A percentile compares a stretch with the other conserved stretches of the same genome.
Conservation (phyloP, 345 rosid genomes). For the Durio zibethinus region DNA sequence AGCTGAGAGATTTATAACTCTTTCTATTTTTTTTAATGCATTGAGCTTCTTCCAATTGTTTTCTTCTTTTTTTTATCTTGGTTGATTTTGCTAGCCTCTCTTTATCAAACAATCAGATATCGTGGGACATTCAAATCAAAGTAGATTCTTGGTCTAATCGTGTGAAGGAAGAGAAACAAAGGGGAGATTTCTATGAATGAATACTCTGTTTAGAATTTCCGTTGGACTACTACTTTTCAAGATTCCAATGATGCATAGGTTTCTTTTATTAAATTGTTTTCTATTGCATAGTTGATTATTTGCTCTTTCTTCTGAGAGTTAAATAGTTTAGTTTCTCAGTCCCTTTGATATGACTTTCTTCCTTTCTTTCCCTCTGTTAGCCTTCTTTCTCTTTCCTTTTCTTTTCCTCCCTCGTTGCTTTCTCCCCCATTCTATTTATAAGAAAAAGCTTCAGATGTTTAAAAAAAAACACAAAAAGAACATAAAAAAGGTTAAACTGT, state of each 20-base stretch:
- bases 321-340: not conserved
- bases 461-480: no score
- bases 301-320: not conserved
- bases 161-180: slow-evolving; percentile 4
- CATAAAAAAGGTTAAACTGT: no score
- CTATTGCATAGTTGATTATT: not conserved
- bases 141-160: not conserved
- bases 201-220: not conserved
- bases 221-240: not conserved
- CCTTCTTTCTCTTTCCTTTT: no score
- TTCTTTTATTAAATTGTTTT: not conserved
- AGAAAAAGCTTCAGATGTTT: no score
- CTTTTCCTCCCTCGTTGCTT: no score
- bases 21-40: not conserved
- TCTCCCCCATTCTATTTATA: no score
- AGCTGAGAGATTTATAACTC: slow-evolving; percentile 36
- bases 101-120: slow-evolving; percentile 1
- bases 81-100: not conserved
- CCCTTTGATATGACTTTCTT: not conserved
- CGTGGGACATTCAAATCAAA: not conserved
- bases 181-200: slow-evolving; percentile 1
- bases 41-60: slow-evolving; percentile 7
- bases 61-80: not conserved
- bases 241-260: not conserved
- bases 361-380: no score